These are phyloP conservation scores for Phytopythium boreale DNA, from an alignment of 352 stramenopile species.

Conservation along the genomic window DNA sequence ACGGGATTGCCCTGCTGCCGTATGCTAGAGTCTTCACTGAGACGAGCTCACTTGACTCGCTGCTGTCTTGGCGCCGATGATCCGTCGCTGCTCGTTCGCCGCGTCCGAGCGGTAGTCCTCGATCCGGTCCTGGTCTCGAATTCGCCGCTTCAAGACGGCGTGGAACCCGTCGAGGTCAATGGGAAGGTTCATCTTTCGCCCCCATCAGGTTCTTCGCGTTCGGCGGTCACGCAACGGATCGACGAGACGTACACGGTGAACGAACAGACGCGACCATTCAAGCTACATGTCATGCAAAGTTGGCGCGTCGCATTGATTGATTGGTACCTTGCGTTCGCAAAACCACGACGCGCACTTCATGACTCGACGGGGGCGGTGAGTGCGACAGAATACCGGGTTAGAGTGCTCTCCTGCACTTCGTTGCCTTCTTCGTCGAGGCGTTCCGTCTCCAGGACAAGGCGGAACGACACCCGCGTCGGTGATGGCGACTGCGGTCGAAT, in stretches of 20 bases:
- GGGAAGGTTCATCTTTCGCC: conserved; percentile 30
- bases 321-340: neutral
- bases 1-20: too few relatives aligned
- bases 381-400: conserved; percentile 46
- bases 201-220: conserved; percentile 6
- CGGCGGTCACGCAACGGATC: neutral
- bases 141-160: conserved; percentile 41
- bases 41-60: conserved; percentile 1
- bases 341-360: conserved; percentile 1
- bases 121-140: conserved; percentile 54
- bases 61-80: conserved; percentile 5
- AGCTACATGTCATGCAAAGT: neutral
- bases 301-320: neutral
- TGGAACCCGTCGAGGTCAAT: conserved; percentile 45
- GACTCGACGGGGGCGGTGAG: conserved; percentile 33
- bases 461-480: conserved; percentile 23
- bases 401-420: conserved; percentile 53
- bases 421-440: conserved; percentile 62
- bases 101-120: conserved; percentile 25
- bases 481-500: conserved; percentile 5
- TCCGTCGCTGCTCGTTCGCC: conserved; percentile 2
- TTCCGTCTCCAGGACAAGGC: conserved; percentile 59
- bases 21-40: too few relatives aligned
- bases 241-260: conserved; percentile 1
- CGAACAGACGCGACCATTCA: conserved; percentile 20